A percentile compares a stretch with the other conserved stretches of the same genome.
These are phyloP conservation scores for Cyberlindnera maclurae DNA, from an alignment of 805 yeast genomes.

Conservation along the genomic window DNA sequence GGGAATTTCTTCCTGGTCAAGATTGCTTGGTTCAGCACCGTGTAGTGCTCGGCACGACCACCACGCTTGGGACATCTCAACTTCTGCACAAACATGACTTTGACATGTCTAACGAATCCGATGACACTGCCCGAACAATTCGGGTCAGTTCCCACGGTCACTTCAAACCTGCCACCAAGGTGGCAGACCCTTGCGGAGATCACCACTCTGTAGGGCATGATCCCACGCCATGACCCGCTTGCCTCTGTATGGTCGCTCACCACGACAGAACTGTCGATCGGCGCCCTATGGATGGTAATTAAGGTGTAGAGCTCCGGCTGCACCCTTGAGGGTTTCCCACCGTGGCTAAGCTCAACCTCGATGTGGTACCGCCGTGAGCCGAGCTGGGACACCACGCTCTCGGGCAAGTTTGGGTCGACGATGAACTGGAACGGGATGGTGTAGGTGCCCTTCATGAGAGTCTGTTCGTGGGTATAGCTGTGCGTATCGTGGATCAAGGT, in stretches of 20 bases:
- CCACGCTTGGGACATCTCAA: constrained; percentile 7
- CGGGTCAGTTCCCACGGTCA: constrained; percentile 9
- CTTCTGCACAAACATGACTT: constrained; percentile 12
- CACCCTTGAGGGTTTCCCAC: background rate
- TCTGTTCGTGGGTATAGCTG: constrained; percentile 2
- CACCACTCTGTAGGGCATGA: constrained; percentile 12
- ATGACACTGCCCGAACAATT: background rate
- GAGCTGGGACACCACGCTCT: constrained; percentile 7
- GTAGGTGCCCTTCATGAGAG: constrained; percentile 14
- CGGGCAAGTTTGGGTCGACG: constrained; percentile 16
- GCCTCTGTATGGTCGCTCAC: constrained; percentile 8
- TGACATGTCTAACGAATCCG: constrained; percentile 10
- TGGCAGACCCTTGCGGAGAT: constrained; percentile 12
- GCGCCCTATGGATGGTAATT: constrained; percentile 12
- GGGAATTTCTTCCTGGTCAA: background rate
- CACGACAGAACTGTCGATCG: constrained; percentile 10
- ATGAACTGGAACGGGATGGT: constrained; percentile 20
- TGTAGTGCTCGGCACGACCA: background rate
- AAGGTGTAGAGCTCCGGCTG: constrained; percentile 1
- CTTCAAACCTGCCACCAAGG: constrained; percentile 8
- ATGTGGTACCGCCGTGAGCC: constrained; percentile 14
- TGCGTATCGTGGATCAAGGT: constrained; percentile 12
- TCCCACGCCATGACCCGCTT: constrained; percentile 14
- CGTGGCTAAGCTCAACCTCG: constrained; percentile 5
- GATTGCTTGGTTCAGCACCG: background rate